These are phyloP conservation scores for Linderina pennispora DNA, from an alignment of 192 early-diverging fungal genomes.

Conservation along the genomic window DNA sequence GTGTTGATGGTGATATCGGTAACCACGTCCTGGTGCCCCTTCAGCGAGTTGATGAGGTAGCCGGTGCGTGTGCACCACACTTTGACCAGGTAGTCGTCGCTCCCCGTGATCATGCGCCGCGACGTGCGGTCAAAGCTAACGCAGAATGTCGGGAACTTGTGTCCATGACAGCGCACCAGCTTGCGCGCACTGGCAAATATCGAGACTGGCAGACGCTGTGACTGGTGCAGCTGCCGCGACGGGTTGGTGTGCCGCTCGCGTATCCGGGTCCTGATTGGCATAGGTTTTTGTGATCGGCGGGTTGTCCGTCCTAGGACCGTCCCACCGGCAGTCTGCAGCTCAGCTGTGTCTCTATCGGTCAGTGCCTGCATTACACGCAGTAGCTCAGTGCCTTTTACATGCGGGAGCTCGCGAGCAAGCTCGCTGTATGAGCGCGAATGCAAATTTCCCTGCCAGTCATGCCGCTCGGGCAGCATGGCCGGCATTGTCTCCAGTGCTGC, in stretches of 20 bases:
- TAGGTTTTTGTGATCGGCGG: too few relatives aligned
- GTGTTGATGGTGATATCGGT: conserved; percentile 70
- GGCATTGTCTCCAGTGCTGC: conserved; percentile 30
- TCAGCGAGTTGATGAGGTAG: conserved; percentile 71
- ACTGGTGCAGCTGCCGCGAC: background rate
- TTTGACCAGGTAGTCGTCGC: conserved; percentile 83
- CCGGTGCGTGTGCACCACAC: conserved; percentile 78
- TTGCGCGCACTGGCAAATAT: conserved; percentile 26
- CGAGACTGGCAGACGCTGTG: conserved; percentile 12
- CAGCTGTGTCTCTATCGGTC: conserved; percentile 10
- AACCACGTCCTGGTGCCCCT: conserved; percentile 72
- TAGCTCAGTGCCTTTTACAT: conserved; percentile 16
- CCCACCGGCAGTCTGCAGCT: conserved; percentile 27
- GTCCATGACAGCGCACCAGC: conserved; percentile 64
- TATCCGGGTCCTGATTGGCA: too few relatives aligned
- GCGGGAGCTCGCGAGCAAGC: conserved; percentile 45
- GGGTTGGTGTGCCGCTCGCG: too few relatives aligned
- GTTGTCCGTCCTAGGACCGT: conserved; percentile 26
- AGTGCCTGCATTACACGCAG: conserved; percentile 25
- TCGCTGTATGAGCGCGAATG: conserved; percentile 51
- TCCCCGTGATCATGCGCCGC: conserved; percentile 72
- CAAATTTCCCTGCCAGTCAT: conserved; percentile 63
- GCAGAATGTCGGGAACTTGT: conserved; percentile 70
- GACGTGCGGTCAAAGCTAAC: conserved; percentile 70
- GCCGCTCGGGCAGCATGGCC: conserved; percentile 56